These are phyloP conservation scores for Neurospora cerealis DNA, from an alignment of 495 filamentous ascomycete species.

Conservation along the genomic window DNA sequence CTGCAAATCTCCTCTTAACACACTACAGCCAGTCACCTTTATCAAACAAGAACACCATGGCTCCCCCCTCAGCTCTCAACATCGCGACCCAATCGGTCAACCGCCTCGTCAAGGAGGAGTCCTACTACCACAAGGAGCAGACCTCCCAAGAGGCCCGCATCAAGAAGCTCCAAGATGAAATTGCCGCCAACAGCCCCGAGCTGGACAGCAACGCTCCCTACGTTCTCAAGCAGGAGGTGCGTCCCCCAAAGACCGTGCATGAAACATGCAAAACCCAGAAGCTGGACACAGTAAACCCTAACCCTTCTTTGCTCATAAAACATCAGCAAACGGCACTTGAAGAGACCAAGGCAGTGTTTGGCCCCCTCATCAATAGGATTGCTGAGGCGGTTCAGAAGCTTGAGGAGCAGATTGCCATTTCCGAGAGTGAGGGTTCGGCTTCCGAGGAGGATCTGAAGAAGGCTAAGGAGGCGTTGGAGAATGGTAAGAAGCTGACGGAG, in stretches of 20 bases:
- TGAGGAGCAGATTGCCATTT: constrained; percentile 44
- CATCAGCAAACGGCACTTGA: constrained; percentile 60
- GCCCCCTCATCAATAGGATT: constrained; percentile 55
- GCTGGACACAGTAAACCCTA: constrained; percentile 13
- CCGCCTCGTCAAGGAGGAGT: constrained; percentile 85
- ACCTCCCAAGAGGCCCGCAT: constrained; percentile 60
- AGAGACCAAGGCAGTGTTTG: constrained; percentile 76
- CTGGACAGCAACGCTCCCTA: constrained; percentile 61
- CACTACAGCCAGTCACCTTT: neutral
- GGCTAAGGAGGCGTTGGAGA: constrained; percentile 42
- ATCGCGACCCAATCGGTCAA: constrained; percentile 38
- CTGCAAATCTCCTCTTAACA: neutral
- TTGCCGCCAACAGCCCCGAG: constrained; percentile 23
- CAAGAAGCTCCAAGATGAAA: constrained; percentile 51
- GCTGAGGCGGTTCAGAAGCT: constrained; percentile 55
- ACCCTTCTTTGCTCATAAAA: neutral
- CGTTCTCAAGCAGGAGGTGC: constrained; percentile 74
- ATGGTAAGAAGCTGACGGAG: constrained; percentile 28
- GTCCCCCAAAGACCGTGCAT: constrained; percentile 2
- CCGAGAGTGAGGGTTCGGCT: constrained; percentile 47
- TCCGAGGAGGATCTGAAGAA: constrained; percentile 51
- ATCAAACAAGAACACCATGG: constrained; percentile 12
- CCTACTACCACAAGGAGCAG: constrained; percentile 78
- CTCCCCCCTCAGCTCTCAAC: constrained; percentile 20
- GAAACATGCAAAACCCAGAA: neutral